Base-by-base conservation (phyloP, 208 protist genomes). In the Trypanosoma caninum region DNA sequence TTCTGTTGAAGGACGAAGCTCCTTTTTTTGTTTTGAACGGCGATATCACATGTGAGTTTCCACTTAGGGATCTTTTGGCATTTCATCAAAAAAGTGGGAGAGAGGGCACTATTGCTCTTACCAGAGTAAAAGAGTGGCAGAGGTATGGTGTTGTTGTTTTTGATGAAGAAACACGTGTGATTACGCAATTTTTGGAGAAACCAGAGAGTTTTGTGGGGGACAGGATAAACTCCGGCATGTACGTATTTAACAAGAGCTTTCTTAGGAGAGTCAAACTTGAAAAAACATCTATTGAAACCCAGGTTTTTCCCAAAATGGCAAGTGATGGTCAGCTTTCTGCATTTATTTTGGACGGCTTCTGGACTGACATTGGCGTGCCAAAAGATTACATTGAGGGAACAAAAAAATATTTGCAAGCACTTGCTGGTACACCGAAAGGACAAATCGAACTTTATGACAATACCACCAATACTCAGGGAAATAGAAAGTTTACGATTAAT, bases 11-110 rank as follows among this genome's bases (percentile, higher is more conserved):
- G 63, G 86, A 96, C 53, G 75, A 96, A 42, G 77, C 89, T 53
- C 93, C 95, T 34, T 99, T 99, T 83, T 99, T 99, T 84, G 97
- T 99, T 37, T 85, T 99, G 3, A 99, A 99, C 75, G 97, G 88
- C 37, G 98, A 99, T 79, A 87, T 99, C 13, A 99, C 92, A 20
- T 99, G 97, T 70, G 67, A 78, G 54, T 99, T 97, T 68, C 97
- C 97, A 20, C 84, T 99, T 54, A 34, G 71, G 22, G 87, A 98
- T 55, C 69, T 99, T 30, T 69, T 99, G 0, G 77, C 68, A 20
- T 99, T 98, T 74, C 98, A 99, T 76, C 87, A 89, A 59, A 66
- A 71, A 30, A 93, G 98, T 78, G 95, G 96, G 52, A 81, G 78
- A 41, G 97, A 99, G 81, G 97, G 97, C 42, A 99, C 95, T 40